phyloP scores from a whole-genome alignment of 2,329 filamentous ascomycete species.

The Pestalotiopsis sp. region DNA sequence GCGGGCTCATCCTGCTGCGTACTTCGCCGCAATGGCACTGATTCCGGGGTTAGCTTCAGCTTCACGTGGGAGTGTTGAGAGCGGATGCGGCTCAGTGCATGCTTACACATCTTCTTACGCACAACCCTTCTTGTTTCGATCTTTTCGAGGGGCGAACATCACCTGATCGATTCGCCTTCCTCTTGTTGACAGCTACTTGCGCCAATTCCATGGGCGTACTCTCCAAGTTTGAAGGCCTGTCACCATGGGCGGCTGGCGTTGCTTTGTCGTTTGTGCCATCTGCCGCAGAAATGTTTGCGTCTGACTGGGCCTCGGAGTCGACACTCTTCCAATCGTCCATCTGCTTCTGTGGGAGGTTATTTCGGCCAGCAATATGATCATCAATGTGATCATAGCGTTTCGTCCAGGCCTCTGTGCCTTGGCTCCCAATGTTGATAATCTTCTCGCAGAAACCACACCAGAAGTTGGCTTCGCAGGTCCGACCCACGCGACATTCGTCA shows the following conservation, averaged over 20 bases:
- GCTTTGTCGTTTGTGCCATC: constrained; percentile 26
- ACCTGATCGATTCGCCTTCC: constrained; percentile 10
- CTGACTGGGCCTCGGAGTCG: constrained; percentile 27
- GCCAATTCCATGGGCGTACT: neutral
- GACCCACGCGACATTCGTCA: constrained; percentile 61
- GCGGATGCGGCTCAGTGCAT: neutral
- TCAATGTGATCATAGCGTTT: constrained; percentile 74
- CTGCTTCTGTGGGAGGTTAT: constrained; percentile 34
- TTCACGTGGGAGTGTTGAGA: neutral
- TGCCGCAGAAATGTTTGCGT: constrained; percentile 10
- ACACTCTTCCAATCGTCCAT: constrained; percentile 60
- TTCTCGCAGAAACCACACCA: constrained; percentile 85
- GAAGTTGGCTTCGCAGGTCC: constrained; percentile 67
- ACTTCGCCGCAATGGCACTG: constrained; percentile 26
- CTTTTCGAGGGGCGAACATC: constrained; percentile 6
- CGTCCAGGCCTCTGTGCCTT: constrained; percentile 58
- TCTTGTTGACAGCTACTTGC: constrained; percentile 1
- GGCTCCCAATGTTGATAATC: constrained; percentile 54
- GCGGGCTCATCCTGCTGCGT: constrained; percentile 5
- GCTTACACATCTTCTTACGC: constrained; percentile 16
- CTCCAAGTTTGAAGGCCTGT: neutral
- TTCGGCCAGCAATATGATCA: constrained; percentile 63
- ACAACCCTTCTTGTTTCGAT: neutral
- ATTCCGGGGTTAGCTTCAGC: constrained; percentile 8
- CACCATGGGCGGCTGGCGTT: constrained; percentile 21